These are phyloP conservation scores for Hirschfeldia incana DNA, from an alignment of 345 rosid genomes.

Conservation along the genomic window DNA sequence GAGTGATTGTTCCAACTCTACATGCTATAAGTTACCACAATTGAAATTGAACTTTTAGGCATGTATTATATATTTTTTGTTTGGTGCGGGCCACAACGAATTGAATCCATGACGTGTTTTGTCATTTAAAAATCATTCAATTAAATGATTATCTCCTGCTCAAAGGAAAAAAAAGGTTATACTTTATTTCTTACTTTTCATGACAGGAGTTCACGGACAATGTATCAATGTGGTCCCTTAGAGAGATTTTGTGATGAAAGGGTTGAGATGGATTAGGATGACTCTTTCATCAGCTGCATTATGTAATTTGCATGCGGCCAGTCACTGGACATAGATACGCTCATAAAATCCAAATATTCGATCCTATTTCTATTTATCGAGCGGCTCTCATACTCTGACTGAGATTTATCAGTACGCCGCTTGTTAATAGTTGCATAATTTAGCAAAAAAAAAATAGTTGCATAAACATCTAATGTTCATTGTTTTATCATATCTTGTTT, in stretches of 20 bases:
- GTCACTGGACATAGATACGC: constrained; percentile 32
- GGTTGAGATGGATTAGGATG: constrained; percentile 25
- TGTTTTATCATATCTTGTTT: not conserved
- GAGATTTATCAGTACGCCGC: constrained; percentile 4
- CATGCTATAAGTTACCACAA: not conserved
- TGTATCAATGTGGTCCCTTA: constrained; percentile 30
- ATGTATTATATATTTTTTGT: not conserved
- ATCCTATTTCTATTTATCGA: constrained; percentile 15
- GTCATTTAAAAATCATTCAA: not conserved
- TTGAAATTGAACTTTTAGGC: not conserved
- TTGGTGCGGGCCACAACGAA: constrained; percentile 9
- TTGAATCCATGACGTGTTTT: not conserved
- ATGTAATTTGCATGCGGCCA: constrained; percentile 24
- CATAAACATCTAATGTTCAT: constrained; percentile 19
- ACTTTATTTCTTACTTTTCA: constrained; percentile 1
- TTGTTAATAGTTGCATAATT: constrained; percentile 3
- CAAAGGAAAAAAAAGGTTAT: not conserved
- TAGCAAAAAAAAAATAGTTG: no score
- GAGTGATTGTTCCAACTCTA: constrained; percentile 3
- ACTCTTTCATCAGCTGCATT: constrained; percentile 22
- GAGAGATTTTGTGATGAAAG: constrained; percentile 17
- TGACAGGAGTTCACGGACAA: constrained; percentile 38
- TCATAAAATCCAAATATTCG: constrained; percentile 9
- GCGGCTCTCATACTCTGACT: constrained; percentile 20
- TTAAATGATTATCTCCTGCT: not conserved